A percentile compares a stretch with the other conserved stretches of the same genome.
phyloP scores from a whole-genome alignment of 108 stramenopile species.

The Nitzschia palea region DNA sequence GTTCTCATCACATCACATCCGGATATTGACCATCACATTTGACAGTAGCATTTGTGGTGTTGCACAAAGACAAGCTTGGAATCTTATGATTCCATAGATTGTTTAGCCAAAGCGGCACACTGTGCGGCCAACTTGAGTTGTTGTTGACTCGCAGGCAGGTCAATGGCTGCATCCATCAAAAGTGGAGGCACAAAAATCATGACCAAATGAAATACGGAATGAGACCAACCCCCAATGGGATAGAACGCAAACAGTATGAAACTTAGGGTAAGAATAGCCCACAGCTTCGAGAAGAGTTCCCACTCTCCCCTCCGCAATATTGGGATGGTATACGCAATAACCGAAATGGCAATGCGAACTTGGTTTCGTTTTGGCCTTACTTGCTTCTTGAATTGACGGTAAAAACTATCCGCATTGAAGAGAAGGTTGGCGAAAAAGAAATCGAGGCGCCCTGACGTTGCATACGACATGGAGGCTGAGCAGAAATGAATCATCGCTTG shows the following conservation, averaged over 20 bases:
- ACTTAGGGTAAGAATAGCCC: constrained; percentile 24
- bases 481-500: constrained; percentile 77
- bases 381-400: constrained; percentile 48
- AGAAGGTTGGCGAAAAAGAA: constrained; percentile 55
- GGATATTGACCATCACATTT: too few species aligned
- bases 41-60: too few species aligned
- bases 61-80: too few species aligned
- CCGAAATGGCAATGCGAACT: constrained; percentile 49
- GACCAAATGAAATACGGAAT: constrained; percentile 66
- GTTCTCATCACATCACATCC: too few species aligned
- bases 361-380: constrained; percentile 58
- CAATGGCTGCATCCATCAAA: constrained; percentile 29
- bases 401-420: constrained; percentile 65
- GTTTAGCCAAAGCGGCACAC: constrained; percentile 24
- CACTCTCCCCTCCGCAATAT: constrained; percentile 40
- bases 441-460: constrained; percentile 56
- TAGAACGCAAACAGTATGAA: constrained; percentile 54
- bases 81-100: background rate
- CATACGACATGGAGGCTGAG: constrained; percentile 60
- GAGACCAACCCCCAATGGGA: constrained; percentile 83
- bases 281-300: constrained; percentile 24
- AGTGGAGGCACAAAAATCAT: constrained; percentile 51
- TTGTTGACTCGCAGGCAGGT: constrained; percentile 36
- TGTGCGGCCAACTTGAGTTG: constrained; percentile 33
- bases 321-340: constrained; percentile 61